These are phyloP conservation scores for Coniochaeta pulveracea DNA, from an alignment of 2,329 filamentous ascomycete genomes.

Conservation along the genomic window DNA sequence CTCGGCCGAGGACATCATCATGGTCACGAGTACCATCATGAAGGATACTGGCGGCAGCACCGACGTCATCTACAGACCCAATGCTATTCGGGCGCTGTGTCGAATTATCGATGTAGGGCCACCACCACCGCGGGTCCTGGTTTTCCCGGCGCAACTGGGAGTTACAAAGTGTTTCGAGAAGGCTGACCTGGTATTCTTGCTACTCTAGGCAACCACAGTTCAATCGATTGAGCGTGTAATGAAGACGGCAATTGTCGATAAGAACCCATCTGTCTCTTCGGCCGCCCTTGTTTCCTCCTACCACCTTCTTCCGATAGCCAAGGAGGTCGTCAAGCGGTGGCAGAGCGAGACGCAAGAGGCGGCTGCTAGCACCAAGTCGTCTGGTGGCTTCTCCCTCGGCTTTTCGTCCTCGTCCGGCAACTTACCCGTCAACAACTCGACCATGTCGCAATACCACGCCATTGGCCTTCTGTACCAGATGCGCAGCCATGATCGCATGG, in stretches of 20 bases:
- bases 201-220: conserved; percentile 70
- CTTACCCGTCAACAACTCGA: conserved; percentile 79
- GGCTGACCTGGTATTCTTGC: neutral
- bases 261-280: conserved; percentile 93
- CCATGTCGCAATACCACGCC: conserved; percentile 97
- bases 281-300: conserved; percentile 95
- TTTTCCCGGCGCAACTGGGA: too few species aligned
- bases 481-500: conserved; percentile 95
- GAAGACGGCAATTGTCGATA: conserved; percentile 98
- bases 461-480: conserved; percentile 97
- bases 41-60: conserved; percentile 96
- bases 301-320: conserved; percentile 90
- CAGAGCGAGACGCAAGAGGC: conserved; percentile 98
- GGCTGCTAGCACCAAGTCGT: conserved; percentile 79
- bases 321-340: conserved; percentile 93
- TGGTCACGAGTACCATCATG: conserved; percentile 99
- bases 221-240: conserved; percentile 97
- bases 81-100: conserved; percentile 90
- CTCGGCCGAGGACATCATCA: conserved; percentile 97
- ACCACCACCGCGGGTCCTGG: conserved; percentile 1
- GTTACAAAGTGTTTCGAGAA: too few species aligned
- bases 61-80: conserved; percentile 86
- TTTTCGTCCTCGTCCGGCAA: conserved; percentile 73
- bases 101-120: conserved; percentile 78
- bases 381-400: conserved; percentile 79